These are phyloP conservation scores for Chloromonas sp. DNA, from an alignment of 163 green algal genomes.

Conservation along the genomic window DNA sequence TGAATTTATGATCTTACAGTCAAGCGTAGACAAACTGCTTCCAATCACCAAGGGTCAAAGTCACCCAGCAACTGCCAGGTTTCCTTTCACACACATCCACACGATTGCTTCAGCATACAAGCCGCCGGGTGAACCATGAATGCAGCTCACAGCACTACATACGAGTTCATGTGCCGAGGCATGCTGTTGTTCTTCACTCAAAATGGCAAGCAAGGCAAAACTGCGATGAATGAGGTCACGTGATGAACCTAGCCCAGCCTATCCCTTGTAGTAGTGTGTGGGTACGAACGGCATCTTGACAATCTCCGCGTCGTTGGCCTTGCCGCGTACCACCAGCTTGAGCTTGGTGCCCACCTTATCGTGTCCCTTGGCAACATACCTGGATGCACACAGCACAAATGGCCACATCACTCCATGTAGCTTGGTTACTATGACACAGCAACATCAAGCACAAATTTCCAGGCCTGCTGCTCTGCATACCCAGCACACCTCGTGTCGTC, in stretches of 20 bases:
- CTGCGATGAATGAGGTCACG: too few species aligned
- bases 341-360: slow-evolving; percentile 92
- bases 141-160: too few species aligned
- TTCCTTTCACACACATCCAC: too few species aligned
- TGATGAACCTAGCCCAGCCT: not conserved
- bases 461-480: not conserved
- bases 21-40: too few species aligned
- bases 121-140: too few species aligned
- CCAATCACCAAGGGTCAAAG: too few species aligned
- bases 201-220: too few species aligned
- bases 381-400: slow-evolving; percentile 17
- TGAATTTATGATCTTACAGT: too few species aligned
- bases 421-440: not conserved
- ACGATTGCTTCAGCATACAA: too few species aligned
- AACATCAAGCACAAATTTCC: not conserved
- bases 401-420: not conserved
- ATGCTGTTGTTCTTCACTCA: too few species aligned
- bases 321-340: slow-evolving; percentile 89
- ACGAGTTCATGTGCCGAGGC: too few species aligned
- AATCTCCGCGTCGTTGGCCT: slow-evolving; percentile 74
- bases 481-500: not conserved
- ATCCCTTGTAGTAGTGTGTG: slow-evolving; percentile 87
- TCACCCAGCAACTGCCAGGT: too few species aligned
- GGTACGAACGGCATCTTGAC: slow-evolving; percentile 99
- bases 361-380: slow-evolving; percentile 86